These are phyloP conservation scores for Endoconidiophora laricicola DNA, from an alignment of 2,329 filamentous ascomycete genomes.

Conservation along the genomic window DNA sequence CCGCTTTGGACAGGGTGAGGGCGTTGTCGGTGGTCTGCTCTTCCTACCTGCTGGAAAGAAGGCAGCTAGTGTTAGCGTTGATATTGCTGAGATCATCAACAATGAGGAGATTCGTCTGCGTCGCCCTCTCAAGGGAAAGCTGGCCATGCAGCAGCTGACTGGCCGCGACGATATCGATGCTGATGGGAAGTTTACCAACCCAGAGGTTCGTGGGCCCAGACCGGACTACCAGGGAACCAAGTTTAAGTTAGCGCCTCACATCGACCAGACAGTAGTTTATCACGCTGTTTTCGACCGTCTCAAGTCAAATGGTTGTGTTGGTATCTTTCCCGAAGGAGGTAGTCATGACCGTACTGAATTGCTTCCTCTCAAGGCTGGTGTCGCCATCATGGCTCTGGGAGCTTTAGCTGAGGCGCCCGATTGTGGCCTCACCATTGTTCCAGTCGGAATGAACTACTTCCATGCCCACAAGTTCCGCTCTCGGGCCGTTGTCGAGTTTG, in stretches of 20 bases:
- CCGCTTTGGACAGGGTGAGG: slow-evolving; percentile 57
- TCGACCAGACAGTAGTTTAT: slow-evolving; percentile 88
- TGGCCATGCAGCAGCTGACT: slow-evolving; percentile 66
- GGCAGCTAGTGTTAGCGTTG: slow-evolving; percentile 56
- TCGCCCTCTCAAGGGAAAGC: slow-evolving; percentile 65
- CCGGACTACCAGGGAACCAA: slow-evolving; percentile 58
- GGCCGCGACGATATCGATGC: slow-evolving; percentile 57
- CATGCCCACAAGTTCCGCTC: slow-evolving; percentile 97
- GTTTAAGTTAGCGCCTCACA: slow-evolving; percentile 80
- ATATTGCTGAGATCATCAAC: slow-evolving; percentile 66
- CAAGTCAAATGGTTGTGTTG: slow-evolving; percentile 70
- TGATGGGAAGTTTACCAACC: slow-evolving; percentile 45
- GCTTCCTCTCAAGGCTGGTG: slow-evolving; percentile 83
- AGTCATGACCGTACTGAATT: slow-evolving; percentile 89
- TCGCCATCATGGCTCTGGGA: slow-evolving; percentile 94
- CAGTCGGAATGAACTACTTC: slow-evolving; percentile 98
- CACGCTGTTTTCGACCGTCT: slow-evolving; percentile 79
- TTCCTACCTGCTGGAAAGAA: slow-evolving; percentile 76
- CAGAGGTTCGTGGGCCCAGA: slow-evolving; percentile 33
- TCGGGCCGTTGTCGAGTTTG: slow-evolving; percentile 88
- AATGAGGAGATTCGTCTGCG: slow-evolving; percentile 73
- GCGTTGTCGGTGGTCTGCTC: slow-evolving; percentile 64
- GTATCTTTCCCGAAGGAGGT: slow-evolving; percentile 92
- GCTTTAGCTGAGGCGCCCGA: slow-evolving; percentile 71
- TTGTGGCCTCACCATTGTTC: slow-evolving; percentile 84